Evolutionary conservation across 768 basidiomycete species (phyloP), one percentile per base, ranked within the genome.

Genomic region (Russula sp.): DNA sequence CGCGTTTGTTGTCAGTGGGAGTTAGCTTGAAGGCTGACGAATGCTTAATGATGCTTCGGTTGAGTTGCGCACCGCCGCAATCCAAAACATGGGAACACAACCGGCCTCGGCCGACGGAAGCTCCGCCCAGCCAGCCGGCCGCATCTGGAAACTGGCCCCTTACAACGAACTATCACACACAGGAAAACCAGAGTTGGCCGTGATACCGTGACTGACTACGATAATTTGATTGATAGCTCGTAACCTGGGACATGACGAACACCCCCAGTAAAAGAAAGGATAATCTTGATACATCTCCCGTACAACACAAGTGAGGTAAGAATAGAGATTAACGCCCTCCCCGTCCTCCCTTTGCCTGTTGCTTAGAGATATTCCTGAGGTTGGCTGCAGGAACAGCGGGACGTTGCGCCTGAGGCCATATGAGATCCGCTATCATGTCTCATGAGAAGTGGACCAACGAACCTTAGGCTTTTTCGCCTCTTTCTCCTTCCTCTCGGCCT

Each of bases 401-500:
- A 55, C 72, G 67, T 39, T 81, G 73, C 66, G 86, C 81, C 87
- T 87, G 67, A 32, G 69, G 3, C 9, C 5, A 29, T 22, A 50
- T 59, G 16, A 52, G 34, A 52, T 29, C 10, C 10, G 4, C 3
- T 9, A 25, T 18, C 34, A 18, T 36, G 41, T 7, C 14, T 38
- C 32, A 7, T 34, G 35, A 35, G n/a, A 51, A 18, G 36, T 58
- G 6, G 29, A 42, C 32, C 32, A n/a, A 75, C 80, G 48, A 35
- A 90, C 87, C 84, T 90, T 90, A 60, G 81, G 67, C 82, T 93
- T 97, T 84, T 91, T 93, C 56, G 79, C 77, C 81, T 95, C 93
- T 82, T 93, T 95, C 60, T 87, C 93, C 82, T 93, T 93, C 87
- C 96, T 98, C 80, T 93, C 93, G 29, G 85, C 81, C 84, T 98